Conservation (phyloP, 75 land plant genomes). For the Cryptomeria japonica region DNA sequence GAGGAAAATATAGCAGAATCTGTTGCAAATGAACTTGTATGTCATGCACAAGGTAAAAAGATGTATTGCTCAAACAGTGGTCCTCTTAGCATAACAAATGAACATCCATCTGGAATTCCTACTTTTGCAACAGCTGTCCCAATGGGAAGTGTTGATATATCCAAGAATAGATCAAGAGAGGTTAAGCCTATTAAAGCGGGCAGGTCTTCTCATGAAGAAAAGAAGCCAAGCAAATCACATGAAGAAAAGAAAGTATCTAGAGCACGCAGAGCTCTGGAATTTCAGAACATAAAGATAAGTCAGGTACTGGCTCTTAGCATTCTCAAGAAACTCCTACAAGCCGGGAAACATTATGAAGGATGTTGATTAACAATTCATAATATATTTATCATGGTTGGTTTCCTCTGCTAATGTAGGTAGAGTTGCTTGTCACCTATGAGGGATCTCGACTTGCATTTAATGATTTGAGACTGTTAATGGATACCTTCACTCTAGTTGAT, state of each 20-base stretch:
- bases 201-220: constrained; percentile 72
- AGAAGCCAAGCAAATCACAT: constrained; percentile 52
- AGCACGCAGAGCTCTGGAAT: constrained; percentile 70
- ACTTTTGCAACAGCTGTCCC: neutral
- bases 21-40: constrained; percentile 54
- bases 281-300: constrained; percentile 92
- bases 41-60: constrained; percentile 37
- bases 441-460: constrained; percentile 90
- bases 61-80: constrained; percentile 35
- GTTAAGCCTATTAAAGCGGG: constrained; percentile 46
- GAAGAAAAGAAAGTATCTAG: constrained; percentile 81
- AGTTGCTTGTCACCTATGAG: constrained; percentile 92
- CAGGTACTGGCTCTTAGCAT: constrained; percentile 53
- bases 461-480: constrained; percentile 94
- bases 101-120: constrained; percentile 15
- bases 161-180: constrained; percentile 47
- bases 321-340: neutral
- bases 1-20: constrained; percentile 68
- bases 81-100: constrained; percentile 23
- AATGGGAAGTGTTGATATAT: constrained; percentile 28
- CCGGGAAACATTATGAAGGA: neutral
- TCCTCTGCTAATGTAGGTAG: constrained; percentile 58
- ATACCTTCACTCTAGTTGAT: constrained; percentile 79
- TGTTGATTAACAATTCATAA: neutral
- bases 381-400: neutral